Evolutionary conservation across 2,329 filamentous ascomycete genomes (phyloP), one percentile per base, ranked within the genome.

Genomic region (Calonectria crousiana): DNA sequence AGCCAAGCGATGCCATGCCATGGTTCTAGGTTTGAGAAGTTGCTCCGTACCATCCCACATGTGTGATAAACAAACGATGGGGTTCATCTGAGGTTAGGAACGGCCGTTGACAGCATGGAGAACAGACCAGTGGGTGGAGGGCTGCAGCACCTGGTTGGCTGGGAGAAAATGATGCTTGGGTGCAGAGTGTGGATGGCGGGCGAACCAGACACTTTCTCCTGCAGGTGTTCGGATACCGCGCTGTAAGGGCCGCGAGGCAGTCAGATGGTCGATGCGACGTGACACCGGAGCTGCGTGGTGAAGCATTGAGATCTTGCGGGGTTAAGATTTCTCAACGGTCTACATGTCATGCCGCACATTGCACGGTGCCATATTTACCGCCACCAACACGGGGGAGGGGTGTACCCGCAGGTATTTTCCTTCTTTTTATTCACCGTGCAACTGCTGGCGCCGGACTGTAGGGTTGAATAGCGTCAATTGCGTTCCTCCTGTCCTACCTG

Each of bases 221-320:
- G 71, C 67, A 64, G 66, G 71, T 69, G 65, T 73, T 65, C 44
- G 56, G 66, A 69, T 68, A 65, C 65, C 28, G 51, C 41, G 70
- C 52, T 72, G 34, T 32, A 53, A 58, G 66, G 53, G 56, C 44
- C 30, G 34, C 36, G 36, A 41, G 34, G 49, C 58, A 69, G 52
- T 69, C 67, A 69, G 60, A 68, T 60, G 60, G 60, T 53, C 73
- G 74, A 75, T 80, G 76, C 76, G 77, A 80, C 76, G 78, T 80
- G 74, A 79, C 78, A 80, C 76, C 67, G 62, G 47, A 23, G 58
- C 14, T 32, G 36, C 18, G 58, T 36, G 38, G 51, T 67, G 44
- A 64, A 71, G 75, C 74, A 74, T 71, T 62, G 64, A 75, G 70
- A 74, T 77, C 73, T 75, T 71, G 72, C 69, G 75, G 73, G 73